phyloP scores from a whole-genome alignment of 495 filamentous ascomycete species.

The Penicillium lividum region DNA sequence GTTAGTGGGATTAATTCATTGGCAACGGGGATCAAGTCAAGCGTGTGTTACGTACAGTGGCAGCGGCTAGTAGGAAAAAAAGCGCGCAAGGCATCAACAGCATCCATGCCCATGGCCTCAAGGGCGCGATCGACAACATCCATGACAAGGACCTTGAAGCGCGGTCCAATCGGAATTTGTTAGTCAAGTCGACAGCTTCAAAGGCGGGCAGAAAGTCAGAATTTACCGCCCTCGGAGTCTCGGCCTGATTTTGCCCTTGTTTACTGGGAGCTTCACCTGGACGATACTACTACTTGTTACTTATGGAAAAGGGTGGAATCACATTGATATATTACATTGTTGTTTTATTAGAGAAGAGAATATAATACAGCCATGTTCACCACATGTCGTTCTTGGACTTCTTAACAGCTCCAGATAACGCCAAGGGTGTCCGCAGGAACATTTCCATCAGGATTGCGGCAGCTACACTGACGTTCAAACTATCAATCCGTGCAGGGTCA shows the following conservation, averaged over 20 bases:
- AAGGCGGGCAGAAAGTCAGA: too few relatives aligned
- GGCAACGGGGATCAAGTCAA: neutral
- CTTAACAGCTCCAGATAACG: slow-evolving; percentile 28
- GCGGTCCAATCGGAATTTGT: too few relatives aligned
- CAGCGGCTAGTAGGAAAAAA: slow-evolving; percentile 49
- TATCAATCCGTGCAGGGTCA: slow-evolving; percentile 60
- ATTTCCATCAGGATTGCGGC: slow-evolving; percentile 70
- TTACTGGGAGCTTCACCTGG: too few relatives aligned
- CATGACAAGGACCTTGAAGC: slow-evolving; percentile 19
- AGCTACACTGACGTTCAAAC: slow-evolving; percentile 88
- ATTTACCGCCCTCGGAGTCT: too few relatives aligned
- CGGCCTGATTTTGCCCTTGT: too few relatives aligned
- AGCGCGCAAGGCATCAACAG: slow-evolving; percentile 40
- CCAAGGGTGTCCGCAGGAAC: slow-evolving; percentile 52
- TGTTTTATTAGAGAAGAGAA: neutral
- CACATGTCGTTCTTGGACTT: slow-evolving; percentile 26
- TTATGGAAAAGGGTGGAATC: neutral
- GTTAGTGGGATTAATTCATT: neutral
- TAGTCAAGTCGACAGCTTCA: too few relatives aligned
- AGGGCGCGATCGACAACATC: slow-evolving; percentile 29
- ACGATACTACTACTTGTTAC: too few relatives aligned
- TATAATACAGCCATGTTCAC: slow-evolving; percentile 8
- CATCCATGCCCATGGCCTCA: slow-evolving; percentile 39
- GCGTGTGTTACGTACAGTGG: slow-evolving; percentile 41
- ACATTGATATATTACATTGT: neutral